phyloP scores from a whole-genome alignment of 2,329 filamentous ascomycete species.

The Aureobasidium sp. region DNA sequence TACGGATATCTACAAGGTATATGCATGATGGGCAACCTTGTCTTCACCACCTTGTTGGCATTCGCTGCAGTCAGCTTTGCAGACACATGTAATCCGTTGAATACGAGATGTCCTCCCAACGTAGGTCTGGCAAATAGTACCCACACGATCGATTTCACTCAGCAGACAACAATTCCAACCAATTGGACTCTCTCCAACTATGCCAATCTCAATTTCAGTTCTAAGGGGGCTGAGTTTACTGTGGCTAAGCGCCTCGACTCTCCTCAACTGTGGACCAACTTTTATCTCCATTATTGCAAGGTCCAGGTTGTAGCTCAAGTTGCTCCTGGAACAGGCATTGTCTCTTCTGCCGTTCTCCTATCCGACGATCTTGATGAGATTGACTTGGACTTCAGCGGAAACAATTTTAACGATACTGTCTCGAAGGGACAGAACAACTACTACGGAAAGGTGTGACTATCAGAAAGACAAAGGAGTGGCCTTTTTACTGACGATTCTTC shows the following conservation, averaged over 20 bases:
- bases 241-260: slow-evolving; percentile 43
- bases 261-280: slow-evolving; percentile 38
- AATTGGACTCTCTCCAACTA: slow-evolving; percentile 23
- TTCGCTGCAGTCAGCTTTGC: slow-evolving; percentile 1
- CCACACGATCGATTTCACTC: slow-evolving; percentile 22
- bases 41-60: not conserved
- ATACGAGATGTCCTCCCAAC: slow-evolving; percentile 19
- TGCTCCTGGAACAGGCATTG: slow-evolving; percentile 43
- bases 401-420: slow-evolving; percentile 24
- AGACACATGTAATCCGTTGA: slow-evolving; percentile 19
- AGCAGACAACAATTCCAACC: slow-evolving; percentile 18
- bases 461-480: not conserved
- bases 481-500: not conserved
- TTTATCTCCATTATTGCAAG: slow-evolving; percentile 50
- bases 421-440: slow-evolving; percentile 44
- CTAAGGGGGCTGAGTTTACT: slow-evolving; percentile 44
- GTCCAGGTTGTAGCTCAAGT: slow-evolving; percentile 43
- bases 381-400: slow-evolving; percentile 44
- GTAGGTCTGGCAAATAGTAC: slow-evolving; percentile 18
- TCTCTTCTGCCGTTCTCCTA: slow-evolving; percentile 45
- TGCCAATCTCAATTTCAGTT: slow-evolving; percentile 35
- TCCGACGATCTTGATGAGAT: slow-evolving; percentile 49
- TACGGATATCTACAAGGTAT: not conserved
- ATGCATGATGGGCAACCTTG: not conserved
- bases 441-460: slow-evolving; percentile 38